These are phyloP conservation scores for Seiridium unicorne DNA, from an alignment of 2,329 filamentous ascomycete genomes.

Conservation along the genomic window DNA sequence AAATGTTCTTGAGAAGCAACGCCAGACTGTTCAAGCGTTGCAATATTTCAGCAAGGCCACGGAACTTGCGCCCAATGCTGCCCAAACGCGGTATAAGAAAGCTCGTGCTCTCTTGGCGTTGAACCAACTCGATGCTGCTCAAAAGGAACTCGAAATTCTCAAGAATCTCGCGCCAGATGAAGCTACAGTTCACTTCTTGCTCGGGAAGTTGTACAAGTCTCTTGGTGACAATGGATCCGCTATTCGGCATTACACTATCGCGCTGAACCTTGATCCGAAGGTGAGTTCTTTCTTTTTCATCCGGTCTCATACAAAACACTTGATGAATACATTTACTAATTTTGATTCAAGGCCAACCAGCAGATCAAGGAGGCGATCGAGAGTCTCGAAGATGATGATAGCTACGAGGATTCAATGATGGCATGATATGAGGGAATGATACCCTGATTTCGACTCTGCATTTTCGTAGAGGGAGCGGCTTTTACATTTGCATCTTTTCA, in stretches of 20 bases:
- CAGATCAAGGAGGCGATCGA: constrained; percentile 98
- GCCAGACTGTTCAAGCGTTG: constrained; percentile 75
- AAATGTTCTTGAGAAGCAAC: constrained; percentile 83
- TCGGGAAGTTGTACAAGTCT: constrained; percentile 78
- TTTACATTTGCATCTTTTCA: constrained; percentile 10
- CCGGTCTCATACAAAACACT: background rate
- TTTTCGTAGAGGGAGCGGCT: background rate
- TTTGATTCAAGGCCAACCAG: constrained; percentile 67
- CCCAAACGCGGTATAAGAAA: constrained; percentile 89
- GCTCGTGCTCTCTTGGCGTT: constrained; percentile 82
- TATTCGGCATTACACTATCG: constrained; percentile 93
- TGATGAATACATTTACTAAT: constrained; percentile 20
- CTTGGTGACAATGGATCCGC: constrained; percentile 73
- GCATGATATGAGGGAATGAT: constrained; percentile 38
- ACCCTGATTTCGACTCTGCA: background rate
- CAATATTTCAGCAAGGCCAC: constrained; percentile 80
- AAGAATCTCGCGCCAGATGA: constrained; percentile 93
- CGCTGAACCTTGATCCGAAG: constrained; percentile 94
- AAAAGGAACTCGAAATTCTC: constrained; percentile 80
- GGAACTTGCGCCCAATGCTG: constrained; percentile 75
- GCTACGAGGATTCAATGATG: constrained; percentile 67
- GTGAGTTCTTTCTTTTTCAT: constrained; percentile 45
- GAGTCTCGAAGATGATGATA: constrained; percentile 77
- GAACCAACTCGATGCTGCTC: constrained; percentile 66
- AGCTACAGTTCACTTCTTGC: constrained; percentile 90